Base-by-base conservation (phyloP, 169 alveolate species). In the Plasmodium berghei region DNA sequence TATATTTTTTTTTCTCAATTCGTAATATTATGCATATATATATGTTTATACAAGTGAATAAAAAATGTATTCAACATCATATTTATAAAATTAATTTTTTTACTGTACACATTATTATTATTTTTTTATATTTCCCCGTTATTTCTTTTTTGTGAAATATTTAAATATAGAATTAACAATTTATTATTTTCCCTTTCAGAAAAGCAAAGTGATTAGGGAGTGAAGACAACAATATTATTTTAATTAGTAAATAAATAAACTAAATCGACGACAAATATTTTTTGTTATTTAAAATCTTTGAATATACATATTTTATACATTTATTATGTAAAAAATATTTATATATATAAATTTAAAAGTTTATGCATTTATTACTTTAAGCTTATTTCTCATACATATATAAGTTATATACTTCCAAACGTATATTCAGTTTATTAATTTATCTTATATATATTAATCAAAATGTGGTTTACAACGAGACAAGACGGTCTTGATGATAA, bases 401-500 rank as follows among this genome's bases (percentile, higher is more conserved):
- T 72, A 24, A 34, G 6, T 34, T 34, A 34, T 34, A 34, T 34
- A 34, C 42, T 34, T 48, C 67, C 48, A n/a, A 18, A 14, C 75
- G 42, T 34, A 40, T 52, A 48, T n/a, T 16, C 18, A 42, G 48
- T 42, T 14, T 16, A 42, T 62, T n/a, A 34, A 63, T 48, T 70
- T 48, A 20, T 18, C 52, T 12, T n/a, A n/a, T 20, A 18, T 20
- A 40, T 16, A 52, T 73, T 26, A 20, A 24, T 83, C 66, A 88
- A 70, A 73, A 95, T 95, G 97, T 95, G 97, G 97, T 92, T 92
- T 74, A 89, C 97, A 12, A 95, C 97, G n/a, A 92, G 97, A 77
- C 96, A 93, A 95, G 97, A 95, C 80, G 97, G 96, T 16, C 92
- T 95, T 46, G 97, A 95, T 77, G 97, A 95, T 87, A 95, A 95